A percentile compares a stretch with the other conserved stretches of the same genome.
Evolutionary conservation across 148 eudicot species (phyloP).

Genomic region (Gaultheria prostrata): DNA sequence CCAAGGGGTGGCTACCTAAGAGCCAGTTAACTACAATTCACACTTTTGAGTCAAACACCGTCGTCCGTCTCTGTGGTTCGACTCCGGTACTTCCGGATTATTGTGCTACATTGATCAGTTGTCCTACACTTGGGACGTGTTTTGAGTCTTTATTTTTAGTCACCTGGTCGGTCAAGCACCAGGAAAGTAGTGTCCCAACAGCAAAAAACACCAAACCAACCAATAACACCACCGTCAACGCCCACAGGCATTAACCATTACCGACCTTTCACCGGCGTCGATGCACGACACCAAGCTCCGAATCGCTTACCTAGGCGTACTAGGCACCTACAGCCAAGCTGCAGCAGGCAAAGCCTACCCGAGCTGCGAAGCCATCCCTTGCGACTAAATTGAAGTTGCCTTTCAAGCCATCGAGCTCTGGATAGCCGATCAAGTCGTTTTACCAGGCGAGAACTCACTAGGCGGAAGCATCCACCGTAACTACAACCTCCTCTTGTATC

Average conservation of each 20-base stretch:
- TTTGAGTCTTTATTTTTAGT: too few relatives aligned
- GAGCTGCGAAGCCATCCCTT: conserved; percentile 77
- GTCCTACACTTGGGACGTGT: too few relatives aligned
- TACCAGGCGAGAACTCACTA: conserved; percentile 65
- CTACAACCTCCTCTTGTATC: conserved; percentile 63
- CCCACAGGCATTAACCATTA: conserved; percentile 40
- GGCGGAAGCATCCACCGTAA: conserved; percentile 76
- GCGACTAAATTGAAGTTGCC: conserved; percentile 93
- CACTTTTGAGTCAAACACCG: too few relatives aligned
- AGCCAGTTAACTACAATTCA: too few relatives aligned
- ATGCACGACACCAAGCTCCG: conserved; percentile 77
- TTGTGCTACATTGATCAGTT: too few relatives aligned
- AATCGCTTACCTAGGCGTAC: conserved; percentile 92
- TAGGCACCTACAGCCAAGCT: conserved; percentile 92
- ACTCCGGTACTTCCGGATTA: too few relatives aligned
- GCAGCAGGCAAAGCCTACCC: conserved; percentile 93
- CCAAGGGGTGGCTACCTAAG: too few relatives aligned
- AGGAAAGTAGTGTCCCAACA: conserved; percentile 58
- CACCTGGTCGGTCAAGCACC: too few relatives aligned
- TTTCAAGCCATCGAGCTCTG: conserved; percentile 87
- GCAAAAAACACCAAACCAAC: conserved; percentile 23
- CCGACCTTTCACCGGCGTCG: conserved; percentile 70
- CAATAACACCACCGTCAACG: conserved; percentile 48
- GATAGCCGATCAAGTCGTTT: conserved; percentile 71
- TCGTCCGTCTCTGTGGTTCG: too few relatives aligned